Evolutionary conservation across 1,284 basidiomycete species (phyloP), one percentile per base, ranked within the genome.

Genomic region (Volvariella surrecta): DNA sequence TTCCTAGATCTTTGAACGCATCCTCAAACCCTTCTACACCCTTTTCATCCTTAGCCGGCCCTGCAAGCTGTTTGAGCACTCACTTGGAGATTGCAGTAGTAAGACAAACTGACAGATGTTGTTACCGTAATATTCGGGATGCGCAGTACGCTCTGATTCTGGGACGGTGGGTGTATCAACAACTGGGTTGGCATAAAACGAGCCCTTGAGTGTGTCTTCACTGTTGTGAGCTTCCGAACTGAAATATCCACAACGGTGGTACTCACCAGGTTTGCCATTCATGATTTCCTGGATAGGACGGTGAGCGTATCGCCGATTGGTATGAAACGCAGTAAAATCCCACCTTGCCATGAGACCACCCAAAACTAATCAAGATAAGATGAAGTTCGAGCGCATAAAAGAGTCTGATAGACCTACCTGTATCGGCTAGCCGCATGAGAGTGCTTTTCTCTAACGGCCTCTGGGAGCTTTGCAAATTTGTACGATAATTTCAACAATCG

Each of bases 301-400:
- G 4, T 42, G 8, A 35, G 28, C 10, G 30, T 40, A 19, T 19
- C n/a, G n/a, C n/a, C n/a, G n/a, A 31, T 22, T 9, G 37, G 28
- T 11, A 32, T 44, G 11, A 10, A 30, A 19, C n/a, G 15, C 8
- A 46, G 13, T 2, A 32, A 39, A 6, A 28, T 44, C 59, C 39
- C 43, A 81, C 83, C 72, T 94, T 94, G 42, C 92, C 92, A 62
- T 92, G 87, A 34, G 84, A 89, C 92, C 92, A 96, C 16, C 92
- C 92, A 60, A 92, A 94, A 58, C 87, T 88, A 39, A n/a, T 15
- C 3, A 13, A 16, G 21, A 7, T 15, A 32, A 32, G 46, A 20
- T 43, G 24, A 45, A 18, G 15, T 43, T 28, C 39, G 44, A 6
- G 30, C 40, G 16, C 39, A 19, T 3, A 31, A 45, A 18, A 30